Conservation (phyloP, 768 basidiomycete species). For the Auriscalpium vulgare region DNA sequence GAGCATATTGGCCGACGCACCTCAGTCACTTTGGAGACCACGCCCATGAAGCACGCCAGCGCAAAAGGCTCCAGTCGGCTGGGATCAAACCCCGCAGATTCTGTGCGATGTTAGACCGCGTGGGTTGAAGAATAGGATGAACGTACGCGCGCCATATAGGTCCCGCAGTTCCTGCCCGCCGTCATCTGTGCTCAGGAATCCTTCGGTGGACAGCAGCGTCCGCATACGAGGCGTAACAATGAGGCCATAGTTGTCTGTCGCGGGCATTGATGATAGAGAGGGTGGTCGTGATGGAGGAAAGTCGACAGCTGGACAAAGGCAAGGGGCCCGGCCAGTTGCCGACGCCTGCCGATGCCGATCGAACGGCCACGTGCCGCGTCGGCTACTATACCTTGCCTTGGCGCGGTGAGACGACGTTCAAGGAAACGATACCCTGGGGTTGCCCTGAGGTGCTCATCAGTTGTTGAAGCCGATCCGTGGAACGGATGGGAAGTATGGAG, state of each 20-base stretch:
- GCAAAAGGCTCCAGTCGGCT: background rate
- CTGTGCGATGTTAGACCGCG: background rate
- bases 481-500: too few species aligned
- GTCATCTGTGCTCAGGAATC: background rate
- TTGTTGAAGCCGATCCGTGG: too few species aligned
- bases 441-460: too few species aligned
- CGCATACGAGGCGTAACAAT: background rate
- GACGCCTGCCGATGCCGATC: too few species aligned
- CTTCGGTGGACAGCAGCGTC: background rate
- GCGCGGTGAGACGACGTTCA: too few species aligned
- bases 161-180: slow-evolving; percentile 5
- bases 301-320: too few species aligned
- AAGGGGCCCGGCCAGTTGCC: too few species aligned
- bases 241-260: background rate
- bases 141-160: background rate
- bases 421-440: too few species aligned
- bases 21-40: background rate
- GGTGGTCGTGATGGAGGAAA: too few species aligned
- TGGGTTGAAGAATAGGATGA: background rate
- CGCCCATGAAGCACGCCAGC: background rate
- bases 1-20: background rate
- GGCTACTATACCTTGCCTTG: too few species aligned
- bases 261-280: too few species aligned
- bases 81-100: background rate
- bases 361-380: too few species aligned